A percentile compares a stretch with the other conserved stretches of the same genome.
These are phyloP conservation scores for Russula sp. DNA, from an alignment of 768 basidiomycete species.

Conservation along the genomic window DNA sequence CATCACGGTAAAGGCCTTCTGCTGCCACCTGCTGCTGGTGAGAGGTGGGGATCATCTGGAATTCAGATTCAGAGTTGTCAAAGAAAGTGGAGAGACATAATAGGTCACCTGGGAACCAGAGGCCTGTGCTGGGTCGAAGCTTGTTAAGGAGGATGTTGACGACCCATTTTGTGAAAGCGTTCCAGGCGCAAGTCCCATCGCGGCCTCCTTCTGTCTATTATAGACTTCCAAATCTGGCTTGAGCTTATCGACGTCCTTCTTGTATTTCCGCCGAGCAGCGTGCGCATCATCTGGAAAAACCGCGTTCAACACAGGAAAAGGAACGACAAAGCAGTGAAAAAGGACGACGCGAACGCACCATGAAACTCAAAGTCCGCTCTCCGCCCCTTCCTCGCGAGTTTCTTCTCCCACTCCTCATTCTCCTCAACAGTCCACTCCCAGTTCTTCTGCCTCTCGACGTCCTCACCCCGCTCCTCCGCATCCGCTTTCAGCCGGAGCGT, in stretches of 20 bases:
- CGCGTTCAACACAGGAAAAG: not conserved
- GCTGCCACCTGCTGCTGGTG: constrained; percentile 61
- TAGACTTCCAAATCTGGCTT: constrained; percentile 86
- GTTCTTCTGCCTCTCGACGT: constrained; percentile 82
- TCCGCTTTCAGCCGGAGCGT: constrained; percentile 76
- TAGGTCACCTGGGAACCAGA: constrained; percentile 34
- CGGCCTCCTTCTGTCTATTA: constrained; percentile 83
- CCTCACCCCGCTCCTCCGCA: constrained; percentile 88
- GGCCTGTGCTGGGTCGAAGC: constrained; percentile 46
- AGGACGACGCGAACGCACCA: constrained; percentile 43
- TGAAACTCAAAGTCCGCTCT: constrained; percentile 89
- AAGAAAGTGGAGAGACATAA: not conserved
- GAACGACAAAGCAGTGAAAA: not conserved
- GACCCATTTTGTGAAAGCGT: constrained; percentile 42
- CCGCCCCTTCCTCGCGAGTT: constrained; percentile 70
- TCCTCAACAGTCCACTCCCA: constrained; percentile 96
- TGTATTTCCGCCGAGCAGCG: constrained; percentile 82
- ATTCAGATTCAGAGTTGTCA: not conserved
- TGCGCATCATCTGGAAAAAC: constrained; percentile 70
- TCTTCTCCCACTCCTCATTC: constrained; percentile 95
- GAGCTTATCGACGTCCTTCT: constrained; percentile 82
- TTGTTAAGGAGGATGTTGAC: constrained; percentile 36
- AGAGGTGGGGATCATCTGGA: constrained; percentile 44
- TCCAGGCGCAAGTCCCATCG: constrained; percentile 67
- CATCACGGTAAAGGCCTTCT: constrained; percentile 87